Conservation (phyloP, 441 rosid species). For the Populus hybrid region DNA sequence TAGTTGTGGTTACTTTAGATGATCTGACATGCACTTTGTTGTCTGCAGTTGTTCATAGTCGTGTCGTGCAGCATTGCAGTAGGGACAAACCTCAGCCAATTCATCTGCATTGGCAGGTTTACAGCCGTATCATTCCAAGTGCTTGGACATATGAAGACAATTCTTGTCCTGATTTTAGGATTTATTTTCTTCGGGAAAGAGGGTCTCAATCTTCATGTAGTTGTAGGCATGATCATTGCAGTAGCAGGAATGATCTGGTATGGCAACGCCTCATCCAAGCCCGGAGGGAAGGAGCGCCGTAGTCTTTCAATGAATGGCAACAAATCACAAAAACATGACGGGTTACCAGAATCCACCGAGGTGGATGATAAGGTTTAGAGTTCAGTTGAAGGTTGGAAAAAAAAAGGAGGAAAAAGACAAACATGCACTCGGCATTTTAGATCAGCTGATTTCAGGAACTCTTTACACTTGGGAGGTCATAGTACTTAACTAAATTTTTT, state of each 20-base stretch:
- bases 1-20: not conserved
- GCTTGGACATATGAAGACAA: conserved; percentile 97
- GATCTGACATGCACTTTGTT: not conserved
- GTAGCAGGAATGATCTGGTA: conserved; percentile 93
- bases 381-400: conserved; percentile 22
- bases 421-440: conserved; percentile 22
- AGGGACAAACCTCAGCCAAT: conserved; percentile 96
- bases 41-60: conserved; percentile 69
- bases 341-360: conserved; percentile 43
- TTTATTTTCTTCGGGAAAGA: conserved; percentile 90
- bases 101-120: conserved; percentile 95
- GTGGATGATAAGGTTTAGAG: conserved; percentile 64
- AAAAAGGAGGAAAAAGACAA: conserved; percentile 15
- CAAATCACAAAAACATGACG: conserved; percentile 47
- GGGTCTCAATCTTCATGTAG: conserved; percentile 80
- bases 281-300: conserved; percentile 87
- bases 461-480: conserved; percentile 27
- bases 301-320: conserved; percentile 46
- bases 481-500: conserved; percentile 22
- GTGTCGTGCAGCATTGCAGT: conserved; percentile 86
- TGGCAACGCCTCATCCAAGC: conserved; percentile 84
- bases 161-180: conserved; percentile 80
- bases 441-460: conserved; percentile 25
- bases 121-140: conserved; percentile 97
- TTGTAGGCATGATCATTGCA: conserved; percentile 90